A percentile compares a stretch with the other conserved stretches of the same genome.
These are phyloP conservation scores for Huntiella omanensis DNA, from an alignment of 2,329 filamentous ascomycete species.

Conservation along the genomic window DNA sequence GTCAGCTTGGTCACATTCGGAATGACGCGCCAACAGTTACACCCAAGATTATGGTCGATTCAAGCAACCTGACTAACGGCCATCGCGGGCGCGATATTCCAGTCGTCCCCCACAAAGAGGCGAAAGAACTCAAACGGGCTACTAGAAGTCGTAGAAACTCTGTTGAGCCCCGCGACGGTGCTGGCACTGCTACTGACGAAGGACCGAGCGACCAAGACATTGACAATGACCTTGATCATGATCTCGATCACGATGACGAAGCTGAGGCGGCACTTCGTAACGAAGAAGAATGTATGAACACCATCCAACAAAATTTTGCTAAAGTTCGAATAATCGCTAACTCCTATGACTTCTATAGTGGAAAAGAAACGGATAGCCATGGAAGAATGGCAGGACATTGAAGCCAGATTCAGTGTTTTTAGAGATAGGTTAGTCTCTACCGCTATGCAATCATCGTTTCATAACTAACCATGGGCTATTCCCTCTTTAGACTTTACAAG, in stretches of 20 bases:
- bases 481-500: conserved; percentile 51
- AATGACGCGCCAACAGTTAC: conserved; percentile 13
- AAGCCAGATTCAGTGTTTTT: conserved; percentile 75
- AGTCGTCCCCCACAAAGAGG: not conserved
- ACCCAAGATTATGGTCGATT: conserved; percentile 11
- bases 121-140: conserved; percentile 4
- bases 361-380: conserved; percentile 63
- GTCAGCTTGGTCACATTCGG: not conserved
- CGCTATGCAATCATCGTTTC: not conserved
- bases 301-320: conserved; percentile 2
- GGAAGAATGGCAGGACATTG: conserved; percentile 60
- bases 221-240: conserved; percentile 13
- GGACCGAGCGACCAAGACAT: conserved; percentile 18
- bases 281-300: conserved; percentile 42
- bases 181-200: conserved; percentile 14
- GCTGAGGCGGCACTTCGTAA: conserved; percentile 38
- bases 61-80: conserved; percentile 1
- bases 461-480: not conserved
- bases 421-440: conserved; percentile 45
- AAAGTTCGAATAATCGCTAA: not conserved
- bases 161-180: conserved; percentile 12
- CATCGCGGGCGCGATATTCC: conserved; percentile 18
- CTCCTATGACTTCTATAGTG: conserved; percentile 27
- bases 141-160: conserved; percentile 2
- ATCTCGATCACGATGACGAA: conserved; percentile 32